Conservation (phyloP, 306 rosid genomes). For the Neltuma alba region DNA sequence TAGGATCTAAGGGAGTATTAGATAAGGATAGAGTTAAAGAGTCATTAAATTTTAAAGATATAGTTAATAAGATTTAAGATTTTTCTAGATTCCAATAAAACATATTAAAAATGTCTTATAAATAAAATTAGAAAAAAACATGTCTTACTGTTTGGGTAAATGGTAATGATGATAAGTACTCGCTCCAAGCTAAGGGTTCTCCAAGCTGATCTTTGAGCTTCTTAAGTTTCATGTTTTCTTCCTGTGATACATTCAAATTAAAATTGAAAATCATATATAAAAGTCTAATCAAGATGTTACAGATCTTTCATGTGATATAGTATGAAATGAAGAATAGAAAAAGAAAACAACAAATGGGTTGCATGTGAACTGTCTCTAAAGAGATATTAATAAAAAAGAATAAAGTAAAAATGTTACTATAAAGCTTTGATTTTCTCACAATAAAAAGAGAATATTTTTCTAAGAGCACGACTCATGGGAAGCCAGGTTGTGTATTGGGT, state of each 20-base stretch:
- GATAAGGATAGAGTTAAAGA: too few species aligned
- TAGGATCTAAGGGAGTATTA: too few species aligned
- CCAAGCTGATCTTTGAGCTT: conserved; percentile 66
- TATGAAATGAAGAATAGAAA: too few species aligned
- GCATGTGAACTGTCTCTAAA: neutral
- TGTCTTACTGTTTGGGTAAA: conserved; percentile 86
- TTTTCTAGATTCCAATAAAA: too few species aligned
- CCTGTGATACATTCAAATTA: conserved; percentile 48
- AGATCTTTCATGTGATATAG: neutral
- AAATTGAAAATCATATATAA: conserved; percentile 17
- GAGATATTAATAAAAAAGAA: neutral
- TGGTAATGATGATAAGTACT: conserved; percentile 82
- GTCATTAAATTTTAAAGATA: too few species aligned
- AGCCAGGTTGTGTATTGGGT: neutral
- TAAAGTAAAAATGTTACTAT: neutral
- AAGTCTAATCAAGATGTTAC: conserved; percentile 19
- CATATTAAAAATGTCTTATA: too few species aligned
- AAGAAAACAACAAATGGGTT: neutral
- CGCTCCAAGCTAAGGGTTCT: conserved; percentile 75
- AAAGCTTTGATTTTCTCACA: neutral
- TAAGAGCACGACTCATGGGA: neutral
- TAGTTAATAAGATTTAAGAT: too few species aligned
- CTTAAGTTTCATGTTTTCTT: conserved; percentile 80
- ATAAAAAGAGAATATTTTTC: neutral
- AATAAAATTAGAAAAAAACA: too few species aligned